Percentiles rank a stretch among this genome's conserved stretches.
Evolutionary conservation across 2,329 filamentous ascomycete species (phyloP).

Genomic region (Zopfia rhizophila): DNA sequence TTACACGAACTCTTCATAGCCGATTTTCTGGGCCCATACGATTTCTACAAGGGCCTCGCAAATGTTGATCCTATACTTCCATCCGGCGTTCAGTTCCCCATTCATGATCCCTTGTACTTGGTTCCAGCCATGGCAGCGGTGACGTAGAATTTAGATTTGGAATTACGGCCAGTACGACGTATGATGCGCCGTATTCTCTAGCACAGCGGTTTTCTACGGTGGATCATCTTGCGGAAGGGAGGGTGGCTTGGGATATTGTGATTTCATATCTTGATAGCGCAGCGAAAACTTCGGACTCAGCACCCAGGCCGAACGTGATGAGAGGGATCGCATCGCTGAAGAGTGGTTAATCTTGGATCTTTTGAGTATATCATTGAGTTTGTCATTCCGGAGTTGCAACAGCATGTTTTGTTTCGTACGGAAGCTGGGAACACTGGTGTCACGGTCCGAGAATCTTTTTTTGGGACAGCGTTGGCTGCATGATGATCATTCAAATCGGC

Average conservation of each 20-base stretch:
- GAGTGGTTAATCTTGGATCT: constrained; percentile 60
- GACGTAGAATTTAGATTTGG: constrained; percentile 71
- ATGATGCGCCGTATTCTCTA: constrained; percentile 72
- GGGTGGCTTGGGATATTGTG: constrained; percentile 63
- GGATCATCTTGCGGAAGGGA: constrained; percentile 71
- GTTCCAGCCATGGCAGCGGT: constrained; percentile 73
- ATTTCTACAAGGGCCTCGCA: constrained; percentile 68
- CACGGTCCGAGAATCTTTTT: constrained; percentile 18
- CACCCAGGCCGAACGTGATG: constrained; percentile 69
- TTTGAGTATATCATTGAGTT: constrained; percentile 36
- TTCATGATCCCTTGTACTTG: constrained; percentile 71
- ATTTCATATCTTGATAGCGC: constrained; percentile 73
- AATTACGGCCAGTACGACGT: constrained; percentile 71
- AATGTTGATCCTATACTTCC: constrained; percentile 67
- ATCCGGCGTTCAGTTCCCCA: constrained; percentile 72
- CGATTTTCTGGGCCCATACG: constrained; percentile 68
- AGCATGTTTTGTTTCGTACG: constrained; percentile 43
- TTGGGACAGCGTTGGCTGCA: constrained; percentile 18
- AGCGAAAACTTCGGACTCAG: constrained; percentile 67
- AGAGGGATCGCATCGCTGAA: constrained; percentile 72
- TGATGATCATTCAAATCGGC: constrained; percentile 22
- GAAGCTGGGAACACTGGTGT: constrained; percentile 17
- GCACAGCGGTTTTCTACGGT: constrained; percentile 70
- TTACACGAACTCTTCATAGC: constrained; percentile 50
- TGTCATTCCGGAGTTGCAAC: constrained; percentile 35